These are phyloP conservation scores for Neurospora sp. DNA, from an alignment of 495 filamentous ascomycete genomes.

Conservation along the genomic window DNA sequence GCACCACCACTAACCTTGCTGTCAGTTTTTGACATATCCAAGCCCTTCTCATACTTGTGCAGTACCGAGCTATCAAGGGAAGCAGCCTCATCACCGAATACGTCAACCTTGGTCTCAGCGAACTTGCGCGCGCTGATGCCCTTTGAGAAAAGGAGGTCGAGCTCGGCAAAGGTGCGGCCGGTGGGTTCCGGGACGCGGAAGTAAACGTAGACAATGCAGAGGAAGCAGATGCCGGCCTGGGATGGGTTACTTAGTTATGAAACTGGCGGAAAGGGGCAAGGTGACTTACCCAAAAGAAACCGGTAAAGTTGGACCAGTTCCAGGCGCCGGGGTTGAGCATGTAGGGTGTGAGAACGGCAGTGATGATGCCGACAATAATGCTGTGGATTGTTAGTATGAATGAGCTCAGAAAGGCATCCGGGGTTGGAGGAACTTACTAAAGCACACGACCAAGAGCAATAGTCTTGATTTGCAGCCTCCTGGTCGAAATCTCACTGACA, in stretches of 20 bases:
- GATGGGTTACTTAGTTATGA: neutral
- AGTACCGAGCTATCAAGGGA: conserved; percentile 37
- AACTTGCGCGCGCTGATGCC: conserved; percentile 60
- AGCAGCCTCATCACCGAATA: conserved; percentile 46
- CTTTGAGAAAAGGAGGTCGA: conserved; percentile 63
- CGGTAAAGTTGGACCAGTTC: conserved; percentile 68
- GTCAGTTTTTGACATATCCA: conserved; percentile 9
- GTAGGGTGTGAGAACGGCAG: conserved; percentile 60
- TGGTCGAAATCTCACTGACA: conserved; percentile 63
- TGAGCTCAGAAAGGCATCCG: neutral
- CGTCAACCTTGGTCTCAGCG: conserved; percentile 50
- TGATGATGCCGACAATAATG: conserved; percentile 61
- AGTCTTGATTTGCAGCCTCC: conserved; percentile 68
- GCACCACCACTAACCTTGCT: neutral
- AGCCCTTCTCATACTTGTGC: conserved; percentile 34
- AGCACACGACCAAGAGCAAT: conserved; percentile 53
- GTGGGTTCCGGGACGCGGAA: conserved; percentile 66
- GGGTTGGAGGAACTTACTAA: conserved; percentile 35
- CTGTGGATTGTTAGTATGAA: conserved; percentile 19
- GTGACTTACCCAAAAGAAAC: conserved; percentile 66
- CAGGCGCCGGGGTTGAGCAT: conserved; percentile 67
- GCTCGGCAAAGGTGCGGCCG: conserved; percentile 61
- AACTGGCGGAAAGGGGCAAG: neutral
- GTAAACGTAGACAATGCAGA: conserved; percentile 63
- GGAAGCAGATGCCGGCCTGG: conserved; percentile 54